These are phyloP conservation scores for Aspergillus egyptiacus DNA, from an alignment of 495 filamentous ascomycete species.

Conservation along the genomic window DNA sequence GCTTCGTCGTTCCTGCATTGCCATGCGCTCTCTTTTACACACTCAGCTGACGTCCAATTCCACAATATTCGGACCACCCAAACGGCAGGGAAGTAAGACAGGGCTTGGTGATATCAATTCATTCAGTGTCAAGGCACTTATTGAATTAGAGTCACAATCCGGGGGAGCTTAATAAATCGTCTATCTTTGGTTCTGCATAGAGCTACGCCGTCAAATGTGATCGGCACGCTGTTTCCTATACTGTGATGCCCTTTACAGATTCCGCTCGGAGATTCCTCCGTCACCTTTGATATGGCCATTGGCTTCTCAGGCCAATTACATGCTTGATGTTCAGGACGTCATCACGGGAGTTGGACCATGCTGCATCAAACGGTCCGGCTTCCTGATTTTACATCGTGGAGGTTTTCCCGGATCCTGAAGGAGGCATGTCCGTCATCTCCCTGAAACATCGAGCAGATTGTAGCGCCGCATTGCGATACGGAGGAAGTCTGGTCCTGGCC, in stretches of 20 bases:
- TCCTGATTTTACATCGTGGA: conserved; percentile 16
- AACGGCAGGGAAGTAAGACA: no score
- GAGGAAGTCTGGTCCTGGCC: not conserved
- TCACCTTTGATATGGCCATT: conserved; percentile 8
- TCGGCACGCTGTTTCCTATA: conserved; percentile 1
- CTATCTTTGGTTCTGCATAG: no score
- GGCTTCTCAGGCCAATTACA: conserved; percentile 11
- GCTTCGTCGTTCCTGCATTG: no score
- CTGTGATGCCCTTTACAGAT: conserved; percentile 7
- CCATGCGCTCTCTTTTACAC: no score
- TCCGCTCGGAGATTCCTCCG: conserved; percentile 27
- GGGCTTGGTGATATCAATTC: no score
- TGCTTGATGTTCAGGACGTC: not conserved
- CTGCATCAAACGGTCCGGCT: not conserved
- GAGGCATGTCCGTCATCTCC: conserved; percentile 3
- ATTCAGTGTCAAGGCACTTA: no score
- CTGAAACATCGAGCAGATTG: conserved; percentile 25
- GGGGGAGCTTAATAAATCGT: no score
- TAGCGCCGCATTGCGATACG: conserved; percentile 12
- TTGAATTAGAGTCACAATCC: no score
- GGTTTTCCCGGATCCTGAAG: conserved; percentile 12
- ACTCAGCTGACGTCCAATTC: no score
- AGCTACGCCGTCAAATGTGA: no score
- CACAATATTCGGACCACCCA: no score
- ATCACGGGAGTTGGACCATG: not conserved